phyloP scores from a whole-genome alignment of 805 yeast species.

The Cephaloascus albidus region DNA sequence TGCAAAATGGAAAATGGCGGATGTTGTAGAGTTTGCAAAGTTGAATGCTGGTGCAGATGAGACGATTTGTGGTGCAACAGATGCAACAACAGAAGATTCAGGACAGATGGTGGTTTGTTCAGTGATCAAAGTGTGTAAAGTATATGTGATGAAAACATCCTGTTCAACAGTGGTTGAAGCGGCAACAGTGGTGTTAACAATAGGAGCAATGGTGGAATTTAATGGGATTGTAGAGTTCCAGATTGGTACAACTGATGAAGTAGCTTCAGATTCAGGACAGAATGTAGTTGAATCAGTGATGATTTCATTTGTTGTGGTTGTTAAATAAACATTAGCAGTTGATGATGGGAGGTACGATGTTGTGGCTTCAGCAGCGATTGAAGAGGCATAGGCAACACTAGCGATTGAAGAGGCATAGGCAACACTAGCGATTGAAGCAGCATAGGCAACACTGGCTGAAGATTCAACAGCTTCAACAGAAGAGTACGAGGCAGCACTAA shows the following conservation, averaged over 20 bases:
- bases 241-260: slow-evolving; percentile 2
- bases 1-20: too few species aligned
- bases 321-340: not conserved
- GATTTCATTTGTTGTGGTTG: not conserved
- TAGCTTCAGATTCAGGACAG: slow-evolving; percentile 1
- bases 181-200: not conserved
- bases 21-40: slow-evolving; percentile 2
- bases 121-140: not conserved
- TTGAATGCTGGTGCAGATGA: not conserved
- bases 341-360: slow-evolving; percentile 1
- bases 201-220: not conserved
- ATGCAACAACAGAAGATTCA: not conserved
- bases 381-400: not conserved
- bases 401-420: not conserved
- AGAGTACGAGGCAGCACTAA: slow-evolving; percentile 1
- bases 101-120: not conserved
- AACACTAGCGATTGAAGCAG: not conserved
- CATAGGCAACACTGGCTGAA: slow-evolving; percentile 1
- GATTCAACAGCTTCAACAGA: slow-evolving; percentile 4
- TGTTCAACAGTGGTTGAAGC: not conserved
- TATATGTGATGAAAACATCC: not conserved
- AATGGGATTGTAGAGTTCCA: not conserved
- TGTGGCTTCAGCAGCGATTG: slow-evolving; percentile 5
- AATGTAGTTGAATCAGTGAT: not conserved
- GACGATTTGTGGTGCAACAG: not conserved